Conservation (phyloP, 1,284 basidiomycete genomes). For the Afroboletus lepidellus region DNA sequence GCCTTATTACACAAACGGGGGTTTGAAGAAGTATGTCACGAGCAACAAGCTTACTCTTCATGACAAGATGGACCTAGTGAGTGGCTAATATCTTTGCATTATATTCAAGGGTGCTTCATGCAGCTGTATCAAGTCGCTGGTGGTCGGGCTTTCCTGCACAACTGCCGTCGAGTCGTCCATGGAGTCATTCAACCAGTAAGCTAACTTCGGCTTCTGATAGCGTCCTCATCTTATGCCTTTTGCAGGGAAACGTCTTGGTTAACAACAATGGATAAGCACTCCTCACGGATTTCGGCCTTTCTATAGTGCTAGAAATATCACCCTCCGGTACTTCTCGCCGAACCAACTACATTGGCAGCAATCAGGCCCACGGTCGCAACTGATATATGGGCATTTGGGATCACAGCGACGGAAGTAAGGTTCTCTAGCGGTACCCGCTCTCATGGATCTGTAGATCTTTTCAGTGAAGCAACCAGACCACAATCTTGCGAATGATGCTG, state of each 20-base stretch:
- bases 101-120: not conserved
- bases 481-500: slow-evolving; percentile 10
- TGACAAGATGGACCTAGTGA: slow-evolving; percentile 24
- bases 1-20: slow-evolving; percentile 26
- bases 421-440: not conserved
- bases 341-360: slow-evolving; percentile 5
- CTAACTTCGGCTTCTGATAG: not conserved
- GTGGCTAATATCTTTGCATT: not conserved
- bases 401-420: slow-evolving; percentile 30
- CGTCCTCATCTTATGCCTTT: not conserved
- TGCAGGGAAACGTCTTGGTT: slow-evolving; percentile 30
- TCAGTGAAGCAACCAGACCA: slow-evolving; percentile 25
- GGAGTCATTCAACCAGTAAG: slow-evolving; percentile 34
- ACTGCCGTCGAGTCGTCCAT: slow-evolving; percentile 19
- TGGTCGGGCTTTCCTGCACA: slow-evolving; percentile 28
- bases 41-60: slow-evolving; percentile 4
- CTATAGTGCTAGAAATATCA: slow-evolving; percentile 29
- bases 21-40: slow-evolving; percentile 20
- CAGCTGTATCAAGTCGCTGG: slow-evolving; percentile 23
- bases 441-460: slow-evolving; percentile 19
- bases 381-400: slow-evolving; percentile 31
- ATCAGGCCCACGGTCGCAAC: slow-evolving; percentile 21
- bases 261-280: slow-evolving; percentile 22
- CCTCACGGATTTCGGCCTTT: slow-evolving; percentile 35
- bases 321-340: slow-evolving; percentile 28